Percentiles rank a stretch among this genome's conserved stretches.
Conservation (phyloP, 2,329 filamentous ascomycete species). For the Lizonia empirigonia region DNA sequence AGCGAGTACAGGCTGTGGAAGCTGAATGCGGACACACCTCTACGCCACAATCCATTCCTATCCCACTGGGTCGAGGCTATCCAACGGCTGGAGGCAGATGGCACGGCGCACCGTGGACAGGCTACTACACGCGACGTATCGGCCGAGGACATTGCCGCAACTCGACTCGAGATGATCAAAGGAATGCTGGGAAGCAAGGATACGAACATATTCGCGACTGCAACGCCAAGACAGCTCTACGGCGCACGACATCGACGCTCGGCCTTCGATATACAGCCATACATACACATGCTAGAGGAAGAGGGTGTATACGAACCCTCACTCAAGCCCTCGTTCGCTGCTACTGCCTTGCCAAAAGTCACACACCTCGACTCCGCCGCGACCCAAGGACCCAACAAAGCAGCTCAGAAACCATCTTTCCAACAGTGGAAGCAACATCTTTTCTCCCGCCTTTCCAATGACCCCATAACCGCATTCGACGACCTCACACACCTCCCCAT, state of each 20-base stretch:
- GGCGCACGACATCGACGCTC: constrained; percentile 17
- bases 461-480: constrained; percentile 31
- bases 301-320: constrained; percentile 43
- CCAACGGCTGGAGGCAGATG: constrained; percentile 20
- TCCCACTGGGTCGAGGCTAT: constrained; percentile 50
- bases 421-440: constrained; percentile 33
- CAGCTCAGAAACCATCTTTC: constrained; percentile 18
- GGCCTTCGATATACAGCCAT: constrained; percentile 36
- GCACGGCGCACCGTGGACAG: not conserved
- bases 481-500: constrained; percentile 46
- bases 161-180: constrained; percentile 37
- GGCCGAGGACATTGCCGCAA: constrained; percentile 23
- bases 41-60: constrained; percentile 48
- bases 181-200: constrained; percentile 27
- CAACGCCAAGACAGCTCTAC: constrained; percentile 27
- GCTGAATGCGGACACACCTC: constrained; percentile 35
- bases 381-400: not conserved
- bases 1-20: constrained; percentile 46
- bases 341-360: not conserved
- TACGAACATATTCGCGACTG: constrained; percentile 6
- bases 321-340: not conserved
- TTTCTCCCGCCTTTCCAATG: constrained; percentile 22
- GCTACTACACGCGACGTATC: constrained; percentile 9
- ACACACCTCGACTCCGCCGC: not conserved
- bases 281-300: constrained; percentile 46